Evolutionary conservation across 2,329 filamentous ascomycete species (phyloP).

Genomic region (Pyrenophora tritici-repentis): DNA sequence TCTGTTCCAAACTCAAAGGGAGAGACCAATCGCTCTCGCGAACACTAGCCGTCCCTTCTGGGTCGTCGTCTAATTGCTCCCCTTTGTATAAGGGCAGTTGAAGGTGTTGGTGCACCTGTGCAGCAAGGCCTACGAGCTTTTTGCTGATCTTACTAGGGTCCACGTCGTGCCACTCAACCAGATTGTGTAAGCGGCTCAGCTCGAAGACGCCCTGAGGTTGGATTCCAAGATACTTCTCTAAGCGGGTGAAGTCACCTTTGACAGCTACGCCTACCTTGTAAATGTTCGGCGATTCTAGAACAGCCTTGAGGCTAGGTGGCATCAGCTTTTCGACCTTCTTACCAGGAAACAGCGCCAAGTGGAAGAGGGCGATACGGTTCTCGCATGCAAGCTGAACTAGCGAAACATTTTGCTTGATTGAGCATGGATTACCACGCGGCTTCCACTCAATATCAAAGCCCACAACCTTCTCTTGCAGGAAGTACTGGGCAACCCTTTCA

Average conservation of each 20-base stretch:
- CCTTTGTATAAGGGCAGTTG: constrained; percentile 84
- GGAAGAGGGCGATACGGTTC: constrained; percentile 78
- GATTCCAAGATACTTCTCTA: constrained; percentile 66
- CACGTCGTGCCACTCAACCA: constrained; percentile 62
- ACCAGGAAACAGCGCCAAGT: constrained; percentile 62
- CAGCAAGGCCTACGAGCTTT: constrained; percentile 68
- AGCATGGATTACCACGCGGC: constrained; percentile 20
- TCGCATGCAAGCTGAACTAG: constrained; percentile 82
- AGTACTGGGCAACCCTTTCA: constrained; percentile 71
- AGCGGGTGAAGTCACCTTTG: constrained; percentile 64
- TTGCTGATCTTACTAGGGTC: constrained; percentile 59
- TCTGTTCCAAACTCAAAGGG: constrained; percentile 65
- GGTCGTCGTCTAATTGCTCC: constrained; percentile 41
- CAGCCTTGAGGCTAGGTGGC: constrained; percentile 68
- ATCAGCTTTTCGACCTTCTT: constrained; percentile 60
- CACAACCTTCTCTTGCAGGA: constrained; percentile 70
- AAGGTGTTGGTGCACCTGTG: constrained; percentile 71
- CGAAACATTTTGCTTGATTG: constrained; percentile 82
- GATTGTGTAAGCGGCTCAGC: constrained; percentile 79
- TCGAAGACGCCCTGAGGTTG: constrained; percentile 73
- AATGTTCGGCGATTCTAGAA: constrained; percentile 73
- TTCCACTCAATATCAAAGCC: constrained; percentile 94
- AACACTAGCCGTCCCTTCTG: constrained; percentile 51
- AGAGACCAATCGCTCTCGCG: constrained; percentile 76
- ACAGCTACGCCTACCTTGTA: constrained; percentile 80